phyloP scores from a whole-genome alignment of 2,329 filamentous ascomycete genomes.

The Dryadomyces sulphureus region DNA sequence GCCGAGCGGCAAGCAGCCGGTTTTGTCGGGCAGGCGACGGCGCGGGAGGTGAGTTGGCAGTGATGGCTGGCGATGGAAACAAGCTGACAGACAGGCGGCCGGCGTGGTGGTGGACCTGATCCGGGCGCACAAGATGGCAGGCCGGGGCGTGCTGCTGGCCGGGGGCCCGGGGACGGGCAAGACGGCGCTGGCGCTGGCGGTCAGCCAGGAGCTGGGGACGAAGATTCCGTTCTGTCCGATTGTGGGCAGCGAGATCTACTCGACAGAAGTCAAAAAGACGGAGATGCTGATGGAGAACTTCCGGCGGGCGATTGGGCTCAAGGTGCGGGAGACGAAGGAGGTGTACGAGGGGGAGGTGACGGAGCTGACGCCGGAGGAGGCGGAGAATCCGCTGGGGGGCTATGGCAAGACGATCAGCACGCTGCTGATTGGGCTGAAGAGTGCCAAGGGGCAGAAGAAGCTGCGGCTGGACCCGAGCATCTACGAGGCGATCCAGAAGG shows the following conservation, averaged over 20 bases:
- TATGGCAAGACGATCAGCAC: constrained; percentile 98
- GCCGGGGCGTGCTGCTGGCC: constrained; percentile 80
- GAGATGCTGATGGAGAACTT: constrained; percentile 99
- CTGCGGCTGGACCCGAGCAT: constrained; percentile 92
- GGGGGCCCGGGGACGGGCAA: constrained; percentile 95
- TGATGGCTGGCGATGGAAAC: neutral
- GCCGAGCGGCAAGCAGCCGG: constrained; percentile 68
- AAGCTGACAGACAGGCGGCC: constrained; percentile 51
- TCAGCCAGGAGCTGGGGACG: constrained; percentile 92
- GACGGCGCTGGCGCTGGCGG: constrained; percentile 85
- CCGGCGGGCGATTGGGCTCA: constrained; percentile 84
- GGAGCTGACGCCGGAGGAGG: constrained; percentile 92
- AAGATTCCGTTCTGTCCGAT: constrained; percentile 99
- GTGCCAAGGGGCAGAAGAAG: constrained; percentile 94
- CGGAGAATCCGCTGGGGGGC: constrained; percentile 90
- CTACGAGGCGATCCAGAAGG: constrained; percentile 98
- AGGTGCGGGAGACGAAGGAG: constrained; percentile 97
- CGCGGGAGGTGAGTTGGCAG: constrained; percentile 57
- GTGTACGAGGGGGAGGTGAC: constrained; percentile 98
- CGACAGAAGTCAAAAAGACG: constrained; percentile 97
- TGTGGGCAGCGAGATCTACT: constrained; percentile 95
- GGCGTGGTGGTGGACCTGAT: constrained; percentile 94
- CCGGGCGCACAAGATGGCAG: constrained; percentile 93
- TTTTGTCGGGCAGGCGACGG: constrained; percentile 78
- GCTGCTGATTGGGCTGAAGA: constrained; percentile 85